phyloP scores from a whole-genome alignment of 2,329 filamentous ascomycete genomes.

The Penicillium fuscoglaucum region DNA sequence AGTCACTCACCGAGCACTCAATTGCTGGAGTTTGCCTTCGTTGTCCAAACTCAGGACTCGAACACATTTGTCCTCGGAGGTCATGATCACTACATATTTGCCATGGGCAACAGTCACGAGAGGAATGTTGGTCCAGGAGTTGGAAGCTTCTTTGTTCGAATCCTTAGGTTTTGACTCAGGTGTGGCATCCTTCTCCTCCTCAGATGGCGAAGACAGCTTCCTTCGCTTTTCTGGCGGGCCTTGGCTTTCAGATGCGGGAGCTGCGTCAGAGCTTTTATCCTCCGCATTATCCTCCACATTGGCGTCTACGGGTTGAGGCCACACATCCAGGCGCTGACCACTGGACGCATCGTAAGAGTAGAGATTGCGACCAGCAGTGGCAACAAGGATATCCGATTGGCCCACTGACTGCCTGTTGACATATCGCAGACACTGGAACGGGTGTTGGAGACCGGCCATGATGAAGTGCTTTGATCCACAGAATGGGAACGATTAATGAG shows the following conservation, averaged over 20 bases:
- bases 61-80: conserved; percentile 87
- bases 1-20: conserved; percentile 67
- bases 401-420: conserved; percentile 29
- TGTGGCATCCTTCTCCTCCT: conserved; percentile 21
- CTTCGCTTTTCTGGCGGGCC: conserved; percentile 48
- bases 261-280: conserved; percentile 19
- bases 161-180: conserved; percentile 7
- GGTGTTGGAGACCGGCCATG: conserved; percentile 46
- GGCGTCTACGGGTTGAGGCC: conserved; percentile 48
- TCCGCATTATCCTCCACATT: conserved; percentile 31
- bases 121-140: conserved; percentile 61
- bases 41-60: conserved; percentile 73
- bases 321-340: conserved; percentile 61
- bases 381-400: conserved; percentile 60
- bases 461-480: conserved; percentile 5
- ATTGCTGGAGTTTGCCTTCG: conserved; percentile 61
- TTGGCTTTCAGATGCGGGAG: conserved; percentile 30
- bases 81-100: conserved; percentile 72
- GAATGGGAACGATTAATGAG: background rate
- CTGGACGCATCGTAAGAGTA: conserved; percentile 64
- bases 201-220: conserved; percentile 38
- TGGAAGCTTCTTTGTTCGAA: conserved; percentile 23
- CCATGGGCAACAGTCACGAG: conserved; percentile 62
- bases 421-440: conserved; percentile 64
- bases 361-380: conserved; percentile 71